Conservation (phyloP, 805 yeast species). For the Debaryomyces maramus region DNA sequence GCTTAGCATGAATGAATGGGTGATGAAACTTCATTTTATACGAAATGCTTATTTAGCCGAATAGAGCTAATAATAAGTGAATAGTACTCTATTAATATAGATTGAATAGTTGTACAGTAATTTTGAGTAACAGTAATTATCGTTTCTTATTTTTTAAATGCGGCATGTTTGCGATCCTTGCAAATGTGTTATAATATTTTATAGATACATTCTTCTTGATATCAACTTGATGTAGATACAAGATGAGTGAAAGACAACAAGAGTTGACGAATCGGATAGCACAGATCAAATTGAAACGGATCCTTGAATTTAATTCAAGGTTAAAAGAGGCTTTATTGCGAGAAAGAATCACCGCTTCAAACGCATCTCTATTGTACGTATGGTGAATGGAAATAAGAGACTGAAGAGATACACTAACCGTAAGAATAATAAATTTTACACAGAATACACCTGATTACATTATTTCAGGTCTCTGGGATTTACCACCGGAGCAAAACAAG, state of each 20-base stretch:
- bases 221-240: no score
- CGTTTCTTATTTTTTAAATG: no score
- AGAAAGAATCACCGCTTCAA: slow-evolving; percentile 64
- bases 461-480: slow-evolving; percentile 45
- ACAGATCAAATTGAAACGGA: slow-evolving; percentile 58
- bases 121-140: no score
- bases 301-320: slow-evolving; percentile 55
- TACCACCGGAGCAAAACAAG: slow-evolving; percentile 34
- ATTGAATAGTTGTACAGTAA: no score
- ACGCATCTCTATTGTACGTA: slow-evolving; percentile 50
- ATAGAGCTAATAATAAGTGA: no score
- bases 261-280: slow-evolving; percentile 43
- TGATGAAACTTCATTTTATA: no score
- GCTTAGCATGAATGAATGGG: no score
- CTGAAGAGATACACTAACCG: slow-evolving; percentile 6
- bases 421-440: slow-evolving; percentile 40
- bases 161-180: no score
- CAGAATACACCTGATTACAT: slow-evolving; percentile 48
- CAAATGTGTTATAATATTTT: no score
- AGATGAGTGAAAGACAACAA: slow-evolving; percentile 5
- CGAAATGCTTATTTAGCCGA: no score
- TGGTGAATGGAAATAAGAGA: not conserved
- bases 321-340: slow-evolving; percentile 51
- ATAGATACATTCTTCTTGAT: no score
- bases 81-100: no score